Evolutionary conservation across 2,329 filamentous ascomycete genomes (phyloP).

Genomic region (Epicoccum nigrum): DNA sequence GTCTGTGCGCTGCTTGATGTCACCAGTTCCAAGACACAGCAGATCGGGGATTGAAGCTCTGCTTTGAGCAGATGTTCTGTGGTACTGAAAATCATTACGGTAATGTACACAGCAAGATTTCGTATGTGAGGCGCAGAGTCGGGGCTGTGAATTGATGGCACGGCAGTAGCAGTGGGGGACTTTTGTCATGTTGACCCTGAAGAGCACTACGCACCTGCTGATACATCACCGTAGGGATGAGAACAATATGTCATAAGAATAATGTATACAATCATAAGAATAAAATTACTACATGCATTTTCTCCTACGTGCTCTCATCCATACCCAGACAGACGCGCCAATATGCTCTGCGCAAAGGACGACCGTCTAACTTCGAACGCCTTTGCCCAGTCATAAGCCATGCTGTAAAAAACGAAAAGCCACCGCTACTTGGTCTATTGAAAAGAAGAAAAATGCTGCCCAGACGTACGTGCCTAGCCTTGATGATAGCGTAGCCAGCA

Average conservation of each 20-base stretch:
- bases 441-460: constrained; percentile 4
- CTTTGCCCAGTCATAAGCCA: constrained; percentile 20
- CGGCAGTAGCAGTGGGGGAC: too few relatives aligned
- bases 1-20: too few relatives aligned
- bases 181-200: neutral
- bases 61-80: too few relatives aligned
- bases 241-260: neutral
- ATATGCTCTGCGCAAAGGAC: constrained; percentile 16
- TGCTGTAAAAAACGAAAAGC: constrained; percentile 17
- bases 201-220: neutral
- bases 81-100: too few relatives aligned
- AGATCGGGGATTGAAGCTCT: too few relatives aligned
- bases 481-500: constrained; percentile 8
- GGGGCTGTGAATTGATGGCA: too few relatives aligned
- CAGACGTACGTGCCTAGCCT: neutral
- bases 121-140: too few relatives aligned
- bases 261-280: neutral
- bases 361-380: constrained; percentile 17
- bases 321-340: constrained; percentile 4
- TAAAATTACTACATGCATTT: constrained; percentile 18
- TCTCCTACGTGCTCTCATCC: constrained; percentile 10
- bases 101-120: too few relatives aligned
- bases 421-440: constrained; percentile 10
- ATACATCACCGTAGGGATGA: too few relatives aligned
- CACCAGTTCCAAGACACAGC: too few relatives aligned